Percentiles rank a stretch among this genome's conserved stretches.
phyloP scores from a whole-genome alignment of 129 eudicot species.

The Flaveria brownii region DNA sequence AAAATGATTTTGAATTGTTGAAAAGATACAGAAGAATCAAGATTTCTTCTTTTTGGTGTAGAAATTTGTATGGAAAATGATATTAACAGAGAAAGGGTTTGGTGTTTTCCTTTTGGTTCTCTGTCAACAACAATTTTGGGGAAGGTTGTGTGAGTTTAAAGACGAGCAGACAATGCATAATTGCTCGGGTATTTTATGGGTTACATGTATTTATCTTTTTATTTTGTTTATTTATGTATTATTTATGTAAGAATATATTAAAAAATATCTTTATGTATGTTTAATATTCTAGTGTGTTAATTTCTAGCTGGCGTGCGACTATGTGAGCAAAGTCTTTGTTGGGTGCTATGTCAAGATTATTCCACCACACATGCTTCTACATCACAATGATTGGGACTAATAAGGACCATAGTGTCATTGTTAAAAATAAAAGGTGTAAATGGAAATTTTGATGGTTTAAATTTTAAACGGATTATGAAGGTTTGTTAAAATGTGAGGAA shows the following conservation, averaged over 20 bases:
- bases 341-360: conserved; percentile 29
- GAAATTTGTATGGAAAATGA: conserved; percentile 14
- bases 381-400: neutral
- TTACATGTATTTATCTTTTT: conserved; percentile 23
- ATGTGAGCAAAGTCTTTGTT: conserved; percentile 18
- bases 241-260: neutral
- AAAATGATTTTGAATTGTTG: conserved; percentile 4
- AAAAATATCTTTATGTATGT: neutral
- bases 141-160: conserved; percentile 23
- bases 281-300: neutral
- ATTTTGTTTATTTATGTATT: neutral
- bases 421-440: neutral
- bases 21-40: conserved; percentile 23
- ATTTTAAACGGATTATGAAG: neutral
- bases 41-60: conserved; percentile 17
- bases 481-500: neutral
- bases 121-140: conserved; percentile 26
- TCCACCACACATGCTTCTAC: conserved; percentile 34
- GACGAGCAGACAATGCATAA: conserved; percentile 33
- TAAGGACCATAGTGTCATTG: neutral
- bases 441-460: neutral
- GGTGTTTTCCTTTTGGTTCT: conserved; percentile 18
- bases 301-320: conserved; percentile 31
- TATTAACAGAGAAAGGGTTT: conserved; percentile 22
- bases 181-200: conserved; percentile 31